Evolutionary conservation across 768 basidiomycete species (phyloP).

Genomic region (Hygrocybe punicea): DNA sequence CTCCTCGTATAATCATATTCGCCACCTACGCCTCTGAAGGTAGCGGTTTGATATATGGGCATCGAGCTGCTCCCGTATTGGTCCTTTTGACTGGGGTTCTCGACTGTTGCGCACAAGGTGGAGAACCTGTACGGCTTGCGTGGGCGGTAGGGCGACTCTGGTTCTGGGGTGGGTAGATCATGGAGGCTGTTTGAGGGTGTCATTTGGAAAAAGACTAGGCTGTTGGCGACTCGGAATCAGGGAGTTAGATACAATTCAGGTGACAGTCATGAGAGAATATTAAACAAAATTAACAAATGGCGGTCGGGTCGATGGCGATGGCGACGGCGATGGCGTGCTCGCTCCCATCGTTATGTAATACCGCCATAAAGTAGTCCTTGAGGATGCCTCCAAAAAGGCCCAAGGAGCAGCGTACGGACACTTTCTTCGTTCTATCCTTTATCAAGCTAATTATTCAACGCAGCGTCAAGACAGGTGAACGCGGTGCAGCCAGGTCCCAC

Average conservation of each 20-base stretch:
- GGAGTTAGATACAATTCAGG: no score
- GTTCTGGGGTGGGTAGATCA: conserved; percentile 77
- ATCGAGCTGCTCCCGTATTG: conserved; percentile 93
- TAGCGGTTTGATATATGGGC: conserved; percentile 97
- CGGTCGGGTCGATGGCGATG: no score
- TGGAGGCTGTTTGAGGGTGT: conserved; percentile 41
- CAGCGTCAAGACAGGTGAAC: conserved; percentile 52
- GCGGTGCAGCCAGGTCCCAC: conserved; percentile 46
- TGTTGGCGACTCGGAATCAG: no score
- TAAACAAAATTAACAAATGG: no score
- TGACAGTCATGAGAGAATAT: no score
- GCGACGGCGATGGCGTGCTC: conserved; percentile 27
- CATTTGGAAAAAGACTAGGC: conserved; percentile 15
- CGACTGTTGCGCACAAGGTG: conserved; percentile 88
- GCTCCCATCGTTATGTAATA: conserved; percentile 13
- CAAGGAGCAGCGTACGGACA: conserved; percentile 47
- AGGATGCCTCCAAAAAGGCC: conserved; percentile 33
- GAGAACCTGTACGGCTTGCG: conserved; percentile 83
- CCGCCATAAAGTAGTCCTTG: not conserved
- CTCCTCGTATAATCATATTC: conserved; percentile 93
- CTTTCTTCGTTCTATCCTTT: not conserved
- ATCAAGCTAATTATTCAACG: not conserved
- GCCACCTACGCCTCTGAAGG: conserved; percentile 90
- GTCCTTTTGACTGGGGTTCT: conserved; percentile 88
- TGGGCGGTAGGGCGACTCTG: conserved; percentile 65